Percentiles rank a stretch among this genome's conserved stretches.
Conservation (phyloP, 495 filamentous ascomycete genomes). For the Penicillium alfredii region DNA sequence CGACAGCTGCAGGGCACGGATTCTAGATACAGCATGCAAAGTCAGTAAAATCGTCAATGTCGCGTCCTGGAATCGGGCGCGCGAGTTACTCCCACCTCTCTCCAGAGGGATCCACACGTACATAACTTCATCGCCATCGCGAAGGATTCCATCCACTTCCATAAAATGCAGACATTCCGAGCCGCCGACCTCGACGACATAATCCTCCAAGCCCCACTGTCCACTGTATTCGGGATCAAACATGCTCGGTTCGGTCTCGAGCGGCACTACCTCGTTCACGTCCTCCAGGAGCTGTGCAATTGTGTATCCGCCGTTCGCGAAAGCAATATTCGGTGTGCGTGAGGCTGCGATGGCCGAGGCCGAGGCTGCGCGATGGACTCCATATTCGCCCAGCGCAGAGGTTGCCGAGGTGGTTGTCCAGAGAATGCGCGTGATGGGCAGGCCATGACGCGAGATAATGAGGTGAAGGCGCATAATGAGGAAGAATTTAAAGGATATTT, state of each 20-base stretch:
- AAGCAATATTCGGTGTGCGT: slow-evolving; percentile 38
- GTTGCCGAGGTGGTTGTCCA: slow-evolving; percentile 52
- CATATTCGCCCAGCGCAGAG: slow-evolving; percentile 27
- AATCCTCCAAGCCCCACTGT: slow-evolving; percentile 88
- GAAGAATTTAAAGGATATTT: slow-evolving; percentile 4
- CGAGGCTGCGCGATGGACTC: slow-evolving; percentile 17
- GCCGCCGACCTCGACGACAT: slow-evolving; percentile 74
- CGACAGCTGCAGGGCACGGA: slow-evolving; percentile 69
- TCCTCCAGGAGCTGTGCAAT: slow-evolving; percentile 78
- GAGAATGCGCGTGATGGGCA: slow-evolving; percentile 69
- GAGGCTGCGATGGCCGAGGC: slow-evolving; percentile 34
- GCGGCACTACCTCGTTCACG: slow-evolving; percentile 74
- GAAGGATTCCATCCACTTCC: slow-evolving; percentile 59
- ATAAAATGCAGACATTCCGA: slow-evolving; percentile 92
- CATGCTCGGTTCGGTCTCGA: slow-evolving; percentile 57
- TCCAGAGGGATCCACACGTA: slow-evolving; percentile 46
- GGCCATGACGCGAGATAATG: slow-evolving; percentile 69
- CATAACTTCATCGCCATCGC: slow-evolving; percentile 81
- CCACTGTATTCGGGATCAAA: slow-evolving; percentile 37
- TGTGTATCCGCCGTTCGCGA: slow-evolving; percentile 54
- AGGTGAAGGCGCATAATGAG: slow-evolving; percentile 73
- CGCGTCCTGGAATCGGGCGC: no score
- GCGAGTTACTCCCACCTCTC: no score
- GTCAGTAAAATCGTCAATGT: no score
- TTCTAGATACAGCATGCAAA: slow-evolving; percentile 43